These are phyloP conservation scores for Nicotiana knightiana DNA, from an alignment of 257 asterid genomes.

Conservation along the genomic window DNA sequence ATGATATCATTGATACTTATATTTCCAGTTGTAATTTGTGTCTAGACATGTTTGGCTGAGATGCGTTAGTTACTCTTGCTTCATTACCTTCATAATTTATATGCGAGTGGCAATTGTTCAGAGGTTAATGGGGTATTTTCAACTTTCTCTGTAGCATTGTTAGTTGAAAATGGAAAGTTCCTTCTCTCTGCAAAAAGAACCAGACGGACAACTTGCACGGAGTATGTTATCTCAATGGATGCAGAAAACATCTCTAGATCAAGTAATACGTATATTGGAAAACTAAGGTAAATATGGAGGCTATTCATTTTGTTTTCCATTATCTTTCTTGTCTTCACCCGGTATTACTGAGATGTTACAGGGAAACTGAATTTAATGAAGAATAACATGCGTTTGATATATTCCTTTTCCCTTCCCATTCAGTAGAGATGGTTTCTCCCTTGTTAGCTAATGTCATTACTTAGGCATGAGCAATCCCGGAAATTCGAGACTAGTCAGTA, in stretches of 20 bases:
- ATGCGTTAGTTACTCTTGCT: neutral
- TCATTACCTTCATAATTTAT: neutral
- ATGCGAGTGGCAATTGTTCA: neutral
- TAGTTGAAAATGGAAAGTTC: constrained; percentile 92
- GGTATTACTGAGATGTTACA: neutral
- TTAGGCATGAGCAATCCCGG: neutral
- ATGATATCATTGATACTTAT: neutral
- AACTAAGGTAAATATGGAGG: constrained; percentile 47
- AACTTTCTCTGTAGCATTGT: constrained; percentile 49
- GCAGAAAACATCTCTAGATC: constrained; percentile 91
- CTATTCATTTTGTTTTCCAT: neutral
- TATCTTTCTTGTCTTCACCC: neutral
- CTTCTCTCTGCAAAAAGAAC: constrained; percentile 96
- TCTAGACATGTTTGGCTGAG: neutral
- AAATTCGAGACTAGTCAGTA: neutral
- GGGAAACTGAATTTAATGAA: neutral
- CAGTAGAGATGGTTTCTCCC: neutral
- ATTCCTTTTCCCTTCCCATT: neutral
- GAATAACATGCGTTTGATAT: neutral
- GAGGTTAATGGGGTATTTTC: constrained; percentile 4
- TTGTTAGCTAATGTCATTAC: neutral
- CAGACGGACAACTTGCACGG: constrained; percentile 91
- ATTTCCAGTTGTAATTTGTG: neutral
- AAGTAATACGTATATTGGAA: constrained; percentile 83
- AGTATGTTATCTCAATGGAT: constrained; percentile 89